These are phyloP conservation scores for Botrytis squamosa DNA, from an alignment of 2,329 filamentous ascomycete species.

Conservation along the genomic window DNA sequence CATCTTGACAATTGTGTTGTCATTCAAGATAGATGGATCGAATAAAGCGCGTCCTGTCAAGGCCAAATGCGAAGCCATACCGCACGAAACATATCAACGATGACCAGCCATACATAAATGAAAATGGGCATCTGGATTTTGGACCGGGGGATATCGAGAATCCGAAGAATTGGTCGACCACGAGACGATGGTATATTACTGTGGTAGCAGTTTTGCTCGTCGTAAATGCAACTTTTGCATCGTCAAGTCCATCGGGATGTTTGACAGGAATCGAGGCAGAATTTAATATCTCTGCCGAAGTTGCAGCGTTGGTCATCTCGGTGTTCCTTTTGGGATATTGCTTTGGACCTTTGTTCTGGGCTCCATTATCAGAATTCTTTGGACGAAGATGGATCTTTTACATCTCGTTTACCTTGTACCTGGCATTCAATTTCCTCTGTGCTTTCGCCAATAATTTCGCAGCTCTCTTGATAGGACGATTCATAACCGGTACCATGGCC, in stretches of 20 bases:
- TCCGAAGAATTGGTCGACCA: slow-evolving; percentile 42
- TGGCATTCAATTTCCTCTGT: slow-evolving; percentile 60
- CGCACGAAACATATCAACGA: slow-evolving; percentile 28
- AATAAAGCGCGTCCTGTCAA: slow-evolving; percentile 33
- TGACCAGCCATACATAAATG: slow-evolving; percentile 27
- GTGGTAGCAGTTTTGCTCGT: slow-evolving; percentile 42
- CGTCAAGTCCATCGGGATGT: slow-evolving; percentile 44
- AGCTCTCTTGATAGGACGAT: slow-evolving; percentile 62
- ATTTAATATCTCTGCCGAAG: slow-evolving; percentile 42
- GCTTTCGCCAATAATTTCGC: slow-evolving; percentile 58
- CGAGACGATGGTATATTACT: slow-evolving; percentile 44
- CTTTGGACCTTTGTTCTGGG: slow-evolving; percentile 47
- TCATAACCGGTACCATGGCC: slow-evolving; percentile 63
- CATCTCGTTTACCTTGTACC: slow-evolving; percentile 56
- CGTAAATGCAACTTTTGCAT: slow-evolving; percentile 45
- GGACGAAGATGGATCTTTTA: slow-evolving; percentile 61
- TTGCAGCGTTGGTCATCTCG: slow-evolving; percentile 44
- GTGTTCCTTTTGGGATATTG: slow-evolving; percentile 48
- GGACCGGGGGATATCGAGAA: slow-evolving; percentile 47
- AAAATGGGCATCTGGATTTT: slow-evolving; percentile 41
- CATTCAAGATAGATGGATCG: slow-evolving; percentile 25
- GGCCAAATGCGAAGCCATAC: slow-evolving; percentile 35
- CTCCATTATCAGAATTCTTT: slow-evolving; percentile 50
- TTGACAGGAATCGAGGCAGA: slow-evolving; percentile 40
- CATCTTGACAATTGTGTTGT: neutral